phyloP scores from a whole-genome alignment of 139 green algal genomes.

The Edaphochlamys debaryana region DNA sequence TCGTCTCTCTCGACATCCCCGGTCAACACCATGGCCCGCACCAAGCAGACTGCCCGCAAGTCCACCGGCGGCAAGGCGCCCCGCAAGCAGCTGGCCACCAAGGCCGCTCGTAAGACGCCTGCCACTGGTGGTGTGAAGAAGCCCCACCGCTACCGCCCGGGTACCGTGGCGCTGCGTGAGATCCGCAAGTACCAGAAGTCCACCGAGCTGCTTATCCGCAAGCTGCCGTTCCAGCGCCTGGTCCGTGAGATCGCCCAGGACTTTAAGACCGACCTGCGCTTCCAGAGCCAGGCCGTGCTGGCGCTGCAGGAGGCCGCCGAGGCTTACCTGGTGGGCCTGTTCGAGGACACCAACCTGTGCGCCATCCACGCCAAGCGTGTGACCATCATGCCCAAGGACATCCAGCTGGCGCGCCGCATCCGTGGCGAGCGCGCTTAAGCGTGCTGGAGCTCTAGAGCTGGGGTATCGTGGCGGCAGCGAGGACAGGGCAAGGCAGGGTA shows the following conservation, averaged over 20 bases:
- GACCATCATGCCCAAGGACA: constrained; percentile 98
- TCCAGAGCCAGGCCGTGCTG: constrained; percentile 99
- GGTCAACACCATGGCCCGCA: constrained; percentile 99
- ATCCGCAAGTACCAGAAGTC: no score
- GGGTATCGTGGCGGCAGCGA: not conserved
- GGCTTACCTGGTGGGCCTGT: no score
- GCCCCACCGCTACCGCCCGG: no score
- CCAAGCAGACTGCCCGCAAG: constrained; percentile 98
- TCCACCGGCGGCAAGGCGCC: constrained; percentile 93
- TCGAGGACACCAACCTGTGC: no score
- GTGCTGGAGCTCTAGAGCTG: not conserved
- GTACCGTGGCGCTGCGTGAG: no score
- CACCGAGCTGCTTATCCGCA: no score
- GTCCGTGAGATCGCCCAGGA: constrained; percentile 97
- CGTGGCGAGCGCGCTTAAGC: constrained; percentile 45
- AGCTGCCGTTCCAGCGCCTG: constrained; percentile 94
- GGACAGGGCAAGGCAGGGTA: no score
- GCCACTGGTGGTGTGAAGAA: constrained; percentile 89
- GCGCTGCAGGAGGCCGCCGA: no score
- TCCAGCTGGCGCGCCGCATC: constrained; percentile 91
- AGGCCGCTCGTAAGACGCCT: constrained; percentile 89
- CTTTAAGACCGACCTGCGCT: constrained; percentile 98
- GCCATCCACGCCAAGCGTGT: no score
- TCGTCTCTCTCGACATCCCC: no score
- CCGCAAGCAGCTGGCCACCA: constrained; percentile 91